Evolutionary conservation across 306 rosid species (phyloP).

Genomic region (Medicago lupulina): DNA sequence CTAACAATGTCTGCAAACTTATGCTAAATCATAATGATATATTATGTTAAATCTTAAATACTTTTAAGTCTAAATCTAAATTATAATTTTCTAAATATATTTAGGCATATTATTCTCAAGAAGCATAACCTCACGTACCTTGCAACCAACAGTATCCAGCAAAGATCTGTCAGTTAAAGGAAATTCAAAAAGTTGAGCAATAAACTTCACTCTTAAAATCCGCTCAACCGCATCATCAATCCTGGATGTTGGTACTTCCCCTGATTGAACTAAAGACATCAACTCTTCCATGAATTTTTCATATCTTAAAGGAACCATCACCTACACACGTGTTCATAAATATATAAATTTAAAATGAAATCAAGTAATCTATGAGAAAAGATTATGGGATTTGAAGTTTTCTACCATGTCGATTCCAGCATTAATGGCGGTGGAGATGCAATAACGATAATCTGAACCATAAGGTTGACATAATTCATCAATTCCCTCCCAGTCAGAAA

Average conservation of each 20-base stretch:
- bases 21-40: too few species aligned
- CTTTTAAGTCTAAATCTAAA: too few species aligned
- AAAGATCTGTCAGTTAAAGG: slow-evolving; percentile 68
- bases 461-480: slow-evolving; percentile 61
- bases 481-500: slow-evolving; percentile 84
- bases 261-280: slow-evolving; percentile 62
- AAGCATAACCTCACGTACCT: slow-evolving; percentile 54
- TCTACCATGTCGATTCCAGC: slow-evolving; percentile 87
- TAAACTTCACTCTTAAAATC: slow-evolving; percentile 81
- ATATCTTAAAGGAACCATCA: slow-evolving; percentile 67
- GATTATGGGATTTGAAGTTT: slow-evolving; percentile 22
- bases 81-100: too few species aligned
- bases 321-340: slow-evolving; percentile 53
- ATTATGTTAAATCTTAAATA: too few species aligned
- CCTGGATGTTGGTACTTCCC: slow-evolving; percentile 64
- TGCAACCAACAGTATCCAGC: slow-evolving; percentile 74
- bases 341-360: neutral
- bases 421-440: slow-evolving; percentile 68
- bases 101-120: too few species aligned
- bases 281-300: slow-evolving; percentile 61
- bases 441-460: slow-evolving; percentile 61
- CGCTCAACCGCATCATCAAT: slow-evolving; percentile 80
- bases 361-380: slow-evolving; percentile 4
- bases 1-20: neutral
- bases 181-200: slow-evolving; percentile 71